Percentiles rank a stretch among this genome's conserved stretches.
These are phyloP conservation scores for Ogataea pilisensis DNA, from an alignment of 805 yeast genomes.

Conservation along the genomic window DNA sequence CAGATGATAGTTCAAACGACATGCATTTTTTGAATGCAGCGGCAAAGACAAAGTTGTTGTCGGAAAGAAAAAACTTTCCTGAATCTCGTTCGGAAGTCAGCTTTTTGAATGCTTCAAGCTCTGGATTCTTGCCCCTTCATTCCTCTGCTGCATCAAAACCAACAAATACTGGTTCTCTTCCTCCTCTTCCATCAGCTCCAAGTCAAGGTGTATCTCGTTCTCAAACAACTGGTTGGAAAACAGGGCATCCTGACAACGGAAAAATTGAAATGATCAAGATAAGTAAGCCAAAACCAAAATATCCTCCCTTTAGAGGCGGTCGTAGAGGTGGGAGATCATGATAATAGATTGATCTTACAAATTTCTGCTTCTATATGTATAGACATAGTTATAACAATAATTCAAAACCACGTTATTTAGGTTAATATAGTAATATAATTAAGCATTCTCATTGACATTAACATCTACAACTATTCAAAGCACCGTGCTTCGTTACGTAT, in stretches of 20 bases:
- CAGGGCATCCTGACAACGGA: background rate
- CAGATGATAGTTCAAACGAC: too few species aligned
- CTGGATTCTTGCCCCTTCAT: background rate
- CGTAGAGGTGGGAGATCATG: constrained; percentile 1
- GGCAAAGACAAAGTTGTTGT: background rate
- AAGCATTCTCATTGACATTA: too few species aligned
- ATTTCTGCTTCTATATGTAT: too few species aligned
- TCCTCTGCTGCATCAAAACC: background rate
- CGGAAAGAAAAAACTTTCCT: background rate
- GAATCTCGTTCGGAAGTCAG: background rate
- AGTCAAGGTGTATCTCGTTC: background rate
- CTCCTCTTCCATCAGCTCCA: too few species aligned
- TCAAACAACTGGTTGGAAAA: background rate
- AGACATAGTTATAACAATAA: too few species aligned
- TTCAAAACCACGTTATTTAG: too few species aligned
- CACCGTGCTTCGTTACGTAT: too few species aligned
- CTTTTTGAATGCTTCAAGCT: background rate
- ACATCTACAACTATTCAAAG: too few species aligned
- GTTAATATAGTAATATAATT: too few species aligned
- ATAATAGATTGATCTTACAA: too few species aligned
- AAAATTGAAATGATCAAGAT: constrained; percentile 18
- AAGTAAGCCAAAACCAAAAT: constrained; percentile 18
- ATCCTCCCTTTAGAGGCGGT: constrained; percentile 2
- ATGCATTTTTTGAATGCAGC: too few species aligned
- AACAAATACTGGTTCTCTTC: background rate